Conservation (phyloP, 768 basidiomycete genomes). For the Tulasnella calospora region DNA sequence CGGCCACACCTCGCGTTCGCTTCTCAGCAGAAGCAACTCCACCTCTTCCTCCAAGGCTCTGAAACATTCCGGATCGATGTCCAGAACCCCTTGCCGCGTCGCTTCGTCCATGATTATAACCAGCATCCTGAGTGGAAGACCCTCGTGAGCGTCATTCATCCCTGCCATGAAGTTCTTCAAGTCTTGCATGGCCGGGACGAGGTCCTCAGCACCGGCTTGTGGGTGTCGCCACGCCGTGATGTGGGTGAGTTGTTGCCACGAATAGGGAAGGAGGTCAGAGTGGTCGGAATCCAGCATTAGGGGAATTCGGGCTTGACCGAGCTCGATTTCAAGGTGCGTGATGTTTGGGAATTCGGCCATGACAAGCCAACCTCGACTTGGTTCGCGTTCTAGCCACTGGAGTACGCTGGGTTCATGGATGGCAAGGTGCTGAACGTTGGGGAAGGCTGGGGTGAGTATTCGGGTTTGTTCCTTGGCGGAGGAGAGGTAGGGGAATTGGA, state of each 20-base stretch:
- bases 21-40: background rate
- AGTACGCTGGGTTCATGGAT: background rate
- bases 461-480: background rate
- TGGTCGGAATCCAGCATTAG: background rate
- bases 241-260: background rate
- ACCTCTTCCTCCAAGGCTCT: background rate
- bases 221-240: background rate
- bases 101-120: background rate
- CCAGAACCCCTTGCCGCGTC: background rate
- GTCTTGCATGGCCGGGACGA: background rate
- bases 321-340: background rate
- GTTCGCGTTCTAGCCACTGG: background rate
- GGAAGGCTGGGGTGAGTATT: background rate
- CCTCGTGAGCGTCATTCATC: background rate
- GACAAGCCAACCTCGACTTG: background rate
- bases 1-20: background rate
- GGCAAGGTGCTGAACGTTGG: background rate
- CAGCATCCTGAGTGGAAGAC: background rate
- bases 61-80: background rate
- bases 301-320: background rate
- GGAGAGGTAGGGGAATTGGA: background rate
- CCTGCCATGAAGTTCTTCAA: slow-evolving; percentile 3
- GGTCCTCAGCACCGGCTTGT: background rate
- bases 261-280: background rate
- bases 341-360: background rate